Evolutionary conservation across 164 flowering plant genomes (phyloP).

Genomic region (Tinospora cordifolia): DNA sequence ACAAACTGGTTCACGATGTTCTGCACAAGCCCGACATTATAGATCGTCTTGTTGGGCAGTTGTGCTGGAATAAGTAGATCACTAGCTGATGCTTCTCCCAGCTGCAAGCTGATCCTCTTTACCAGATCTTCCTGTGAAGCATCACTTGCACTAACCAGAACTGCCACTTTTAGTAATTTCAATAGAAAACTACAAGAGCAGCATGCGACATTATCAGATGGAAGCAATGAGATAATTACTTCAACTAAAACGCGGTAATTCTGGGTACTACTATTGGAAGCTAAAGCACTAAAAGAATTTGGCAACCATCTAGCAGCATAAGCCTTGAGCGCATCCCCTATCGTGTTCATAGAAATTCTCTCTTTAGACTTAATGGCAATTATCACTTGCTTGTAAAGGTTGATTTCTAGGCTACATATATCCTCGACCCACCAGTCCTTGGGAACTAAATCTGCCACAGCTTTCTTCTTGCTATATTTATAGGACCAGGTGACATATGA

Average conservation of each 20-base stretch:
- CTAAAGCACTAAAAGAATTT: constrained; percentile 21
- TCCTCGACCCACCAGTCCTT: constrained; percentile 91
- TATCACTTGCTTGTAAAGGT: constrained; percentile 61
- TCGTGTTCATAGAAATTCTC: constrained; percentile 32
- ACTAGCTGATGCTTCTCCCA: constrained; percentile 70
- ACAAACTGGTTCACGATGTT: background rate
- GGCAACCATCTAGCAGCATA: constrained; percentile 45
- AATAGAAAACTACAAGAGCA: constrained; percentile 48
- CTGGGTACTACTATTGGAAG: constrained; percentile 27
- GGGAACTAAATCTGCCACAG: constrained; percentile 30
- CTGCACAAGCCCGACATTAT: background rate
- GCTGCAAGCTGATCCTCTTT: constrained; percentile 72
- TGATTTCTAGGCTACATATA: constrained; percentile 61
- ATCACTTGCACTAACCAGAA: background rate
- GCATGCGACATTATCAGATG: constrained; percentile 47
- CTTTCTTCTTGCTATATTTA: background rate
- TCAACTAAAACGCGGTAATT: constrained; percentile 62
- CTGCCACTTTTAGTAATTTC: constrained; percentile 59
- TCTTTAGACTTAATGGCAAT: constrained; percentile 76
- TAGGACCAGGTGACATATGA: background rate
- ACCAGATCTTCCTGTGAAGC: constrained; percentile 49
- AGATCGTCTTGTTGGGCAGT: background rate
- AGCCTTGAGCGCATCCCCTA: background rate
- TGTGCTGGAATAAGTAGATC: constrained; percentile 64
- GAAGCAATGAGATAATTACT: constrained; percentile 64